Evolutionary conservation across 805 yeast species (phyloP).

Genomic region (Wickerhamiella sergipiensis): DNA sequence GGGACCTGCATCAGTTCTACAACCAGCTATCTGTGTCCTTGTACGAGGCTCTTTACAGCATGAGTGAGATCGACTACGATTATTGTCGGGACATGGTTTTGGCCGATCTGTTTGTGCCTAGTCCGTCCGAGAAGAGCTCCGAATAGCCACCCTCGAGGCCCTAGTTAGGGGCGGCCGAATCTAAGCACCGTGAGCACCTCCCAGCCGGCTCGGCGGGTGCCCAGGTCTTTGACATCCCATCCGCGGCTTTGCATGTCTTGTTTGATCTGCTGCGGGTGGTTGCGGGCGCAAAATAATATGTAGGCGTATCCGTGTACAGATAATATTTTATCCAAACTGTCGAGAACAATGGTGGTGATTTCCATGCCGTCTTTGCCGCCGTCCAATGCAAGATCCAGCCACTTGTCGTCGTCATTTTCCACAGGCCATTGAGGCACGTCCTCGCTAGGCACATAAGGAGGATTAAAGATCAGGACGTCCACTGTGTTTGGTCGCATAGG

Average conservation of each 20-base stretch:
- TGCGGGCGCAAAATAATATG: constrained; percentile 82
- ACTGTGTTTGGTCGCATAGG: constrained; percentile 27
- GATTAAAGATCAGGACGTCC: constrained; percentile 77
- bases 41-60: constrained; percentile 51
- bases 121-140: no score
- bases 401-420: constrained; percentile 36
- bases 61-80: constrained; percentile 30
- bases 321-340: constrained; percentile 39
- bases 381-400: constrained; percentile 81
- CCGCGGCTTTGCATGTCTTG: constrained; percentile 31
- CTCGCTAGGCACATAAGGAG: constrained; percentile 93
- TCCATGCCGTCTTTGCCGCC: constrained; percentile 92
- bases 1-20: constrained; percentile 47
- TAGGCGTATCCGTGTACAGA: constrained; percentile 61
- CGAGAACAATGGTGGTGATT: constrained; percentile 54
- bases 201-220: constrained; percentile 85
- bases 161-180: constrained; percentile 25
- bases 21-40: constrained; percentile 48
- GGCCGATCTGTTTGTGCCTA: constrained; percentile 35
- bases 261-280: constrained; percentile 56
- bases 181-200: constrained; percentile 71
- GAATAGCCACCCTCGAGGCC: no score
- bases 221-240: constrained; percentile 45
- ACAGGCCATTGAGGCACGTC: constrained; percentile 48
- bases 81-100: constrained; percentile 44